Evolutionary conservation across 352 stramenopile genomes (phyloP).

Genomic region (Thalassiosira exigua): DNA sequence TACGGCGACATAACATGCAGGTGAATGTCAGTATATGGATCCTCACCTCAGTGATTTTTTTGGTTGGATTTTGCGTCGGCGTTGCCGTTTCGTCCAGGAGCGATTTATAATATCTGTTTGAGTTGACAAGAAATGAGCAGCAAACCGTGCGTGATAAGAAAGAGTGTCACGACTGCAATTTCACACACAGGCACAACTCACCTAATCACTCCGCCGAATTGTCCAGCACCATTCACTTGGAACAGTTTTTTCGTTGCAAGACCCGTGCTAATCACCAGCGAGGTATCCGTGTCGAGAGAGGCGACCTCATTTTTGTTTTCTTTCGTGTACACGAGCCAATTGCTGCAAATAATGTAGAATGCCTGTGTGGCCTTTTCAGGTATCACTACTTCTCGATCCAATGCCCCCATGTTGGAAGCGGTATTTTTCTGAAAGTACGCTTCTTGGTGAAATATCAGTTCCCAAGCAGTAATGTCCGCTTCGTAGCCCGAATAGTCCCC

Average conservation of each 20-base stretch:
- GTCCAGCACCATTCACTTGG: background rate
- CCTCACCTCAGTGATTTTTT: too few species aligned
- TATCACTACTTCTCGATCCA: background rate
- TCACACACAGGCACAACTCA: background rate
- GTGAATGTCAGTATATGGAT: too few species aligned
- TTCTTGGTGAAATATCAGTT: background rate
- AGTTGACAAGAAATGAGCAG: too few species aligned
- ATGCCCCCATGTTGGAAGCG: background rate
- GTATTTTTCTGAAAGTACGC: background rate
- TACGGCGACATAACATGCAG: too few species aligned
- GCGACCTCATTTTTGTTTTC: background rate
- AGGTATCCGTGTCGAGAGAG: background rate
- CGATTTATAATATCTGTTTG: too few species aligned
- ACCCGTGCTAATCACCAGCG: background rate
- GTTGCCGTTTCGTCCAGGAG: too few species aligned
- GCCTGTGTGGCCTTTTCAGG: background rate
- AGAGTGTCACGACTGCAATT: too few species aligned
- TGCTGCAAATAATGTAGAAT: background rate
- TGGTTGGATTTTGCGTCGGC: too few species aligned
- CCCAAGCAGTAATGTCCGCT: background rate
- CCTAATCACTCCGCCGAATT: background rate
- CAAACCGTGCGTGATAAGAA: too few species aligned
- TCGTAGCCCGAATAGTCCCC: background rate
- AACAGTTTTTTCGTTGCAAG: background rate
- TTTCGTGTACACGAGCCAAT: background rate